Conservation (phyloP, 2,329 filamentous ascomycete genomes). For the Botrytis galanthina region DNA sequence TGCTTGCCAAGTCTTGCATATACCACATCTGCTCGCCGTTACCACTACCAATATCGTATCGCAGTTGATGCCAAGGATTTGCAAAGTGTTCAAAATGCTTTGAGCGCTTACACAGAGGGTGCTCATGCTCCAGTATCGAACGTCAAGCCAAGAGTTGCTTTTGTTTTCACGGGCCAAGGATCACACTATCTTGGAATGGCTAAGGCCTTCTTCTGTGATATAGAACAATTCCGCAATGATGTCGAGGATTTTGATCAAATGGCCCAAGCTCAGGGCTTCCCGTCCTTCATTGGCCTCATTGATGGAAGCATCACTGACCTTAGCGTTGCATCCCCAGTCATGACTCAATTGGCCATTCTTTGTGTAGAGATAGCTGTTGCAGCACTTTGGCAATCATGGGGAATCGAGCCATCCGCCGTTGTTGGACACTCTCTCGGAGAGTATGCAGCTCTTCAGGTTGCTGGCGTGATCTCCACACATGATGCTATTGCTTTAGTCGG, state of each 20-base stretch:
- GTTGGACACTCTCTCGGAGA: slow-evolving; percentile 68
- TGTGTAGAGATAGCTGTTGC: slow-evolving; percentile 56
- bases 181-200: slow-evolving; percentile 39
- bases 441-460: slow-evolving; percentile 68
- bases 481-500: slow-evolving; percentile 72
- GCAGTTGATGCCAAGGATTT: slow-evolving; percentile 45
- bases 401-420: slow-evolving; percentile 53
- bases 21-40: slow-evolving; percentile 44
- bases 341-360: slow-evolving; percentile 21
- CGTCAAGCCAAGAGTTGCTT: slow-evolving; percentile 17
- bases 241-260: slow-evolving; percentile 33
- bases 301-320: slow-evolving; percentile 27
- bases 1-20: slow-evolving; percentile 25
- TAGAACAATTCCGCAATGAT: slow-evolving; percentile 38
- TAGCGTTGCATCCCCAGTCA: not conserved
- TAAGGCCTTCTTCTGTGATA: slow-evolving; percentile 36
- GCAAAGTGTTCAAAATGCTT: slow-evolving; percentile 26
- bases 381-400: slow-evolving; percentile 54
- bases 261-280: slow-evolving; percentile 30
- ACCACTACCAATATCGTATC: slow-evolving; percentile 56
- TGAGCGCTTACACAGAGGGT: slow-evolving; percentile 10
- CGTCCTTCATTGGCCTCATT: slow-evolving; percentile 42
- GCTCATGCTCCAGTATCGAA: slow-evolving; percentile 19
- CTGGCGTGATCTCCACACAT: slow-evolving; percentile 65
- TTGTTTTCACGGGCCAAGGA: slow-evolving; percentile 47